Evolutionary conservation across 495 filamentous ascomycete genomes (phyloP).

Genomic region (Annulohypoxylon maeteangense): DNA sequence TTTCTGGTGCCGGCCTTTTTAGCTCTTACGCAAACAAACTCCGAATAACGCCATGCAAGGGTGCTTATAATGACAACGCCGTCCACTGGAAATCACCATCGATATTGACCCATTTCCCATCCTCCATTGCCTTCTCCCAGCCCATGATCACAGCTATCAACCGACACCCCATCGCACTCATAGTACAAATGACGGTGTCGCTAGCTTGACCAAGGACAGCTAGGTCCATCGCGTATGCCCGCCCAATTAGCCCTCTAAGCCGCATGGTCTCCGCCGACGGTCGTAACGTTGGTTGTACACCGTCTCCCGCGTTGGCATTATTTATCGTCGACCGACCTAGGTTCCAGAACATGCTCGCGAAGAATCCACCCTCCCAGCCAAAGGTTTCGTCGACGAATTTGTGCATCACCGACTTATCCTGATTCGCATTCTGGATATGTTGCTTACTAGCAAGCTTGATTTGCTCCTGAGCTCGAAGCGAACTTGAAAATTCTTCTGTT

Average conservation of each 20-base stretch:
- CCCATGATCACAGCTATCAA: constrained; percentile 82
- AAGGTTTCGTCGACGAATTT: constrained; percentile 72
- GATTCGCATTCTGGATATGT: constrained; percentile 49
- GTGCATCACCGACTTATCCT: constrained; percentile 55
- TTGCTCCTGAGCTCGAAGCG: constrained; percentile 68
- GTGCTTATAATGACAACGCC: constrained; percentile 47
- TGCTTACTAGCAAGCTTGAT: constrained; percentile 72
- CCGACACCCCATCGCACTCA: constrained; percentile 72
- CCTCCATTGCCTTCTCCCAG: constrained; percentile 71
- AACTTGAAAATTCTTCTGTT: constrained; percentile 62
- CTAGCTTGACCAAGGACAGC: constrained; percentile 69
- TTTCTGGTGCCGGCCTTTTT: constrained; percentile 23
- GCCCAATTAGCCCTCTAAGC: constrained; percentile 71
- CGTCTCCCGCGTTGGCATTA: constrained; percentile 41
- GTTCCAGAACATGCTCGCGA: constrained; percentile 73
- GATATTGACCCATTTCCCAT: constrained; percentile 74
- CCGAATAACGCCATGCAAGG: constrained; percentile 35
- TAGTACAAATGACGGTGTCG: constrained; percentile 73
- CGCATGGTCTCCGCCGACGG: constrained; percentile 63
- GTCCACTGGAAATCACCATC: constrained; percentile 73
- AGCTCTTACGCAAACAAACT: constrained; percentile 23
- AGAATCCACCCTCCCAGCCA: constrained; percentile 83
- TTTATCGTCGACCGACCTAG: constrained; percentile 59
- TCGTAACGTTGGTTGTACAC: constrained; percentile 21
- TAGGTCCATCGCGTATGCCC: constrained; percentile 78